Evolutionary conservation across 1,139 yeast species (phyloP), one percentile per base, ranked within the genome.

Genomic region (Nakaseomyces uthaithaninus): DNA sequence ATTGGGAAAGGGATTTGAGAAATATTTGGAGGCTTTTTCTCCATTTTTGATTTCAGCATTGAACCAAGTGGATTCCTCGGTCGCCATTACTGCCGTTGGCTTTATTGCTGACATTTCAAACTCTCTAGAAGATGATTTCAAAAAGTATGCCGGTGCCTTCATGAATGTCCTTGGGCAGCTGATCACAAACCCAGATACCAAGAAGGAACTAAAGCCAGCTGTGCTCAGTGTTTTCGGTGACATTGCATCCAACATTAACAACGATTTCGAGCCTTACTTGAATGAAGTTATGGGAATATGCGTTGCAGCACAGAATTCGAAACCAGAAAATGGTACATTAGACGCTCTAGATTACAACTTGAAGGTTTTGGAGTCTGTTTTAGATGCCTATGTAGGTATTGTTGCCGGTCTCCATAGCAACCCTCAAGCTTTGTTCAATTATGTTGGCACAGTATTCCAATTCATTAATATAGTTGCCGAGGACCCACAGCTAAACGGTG

Each of bases 91-190:
- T 11, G 95, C 97, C 2, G 86, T 91, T 45, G 97, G 98, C 3
- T 73, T 93, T 44, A 89, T 91, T 45, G 96, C 96, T n/a, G 98
- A 91, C 64, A 80, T 91, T 52, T 76, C 94, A n/a, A 94, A 87
- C 57, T 83, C 96, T 1, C 70, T 93, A 41, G 95, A 94, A 24
- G 72, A 71, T 27, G 72, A 71, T 33, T 77, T 89, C 49, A 71
- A 73, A 42, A 84, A 81, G 41, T 89, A 85, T 62, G 76, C 85
- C 52, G 79, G 78, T 48, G 81, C 80, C 4, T 75, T 89, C 54
- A 87, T 91, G 95, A 74, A 74, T 41, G 79, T 82, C 36, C 72
- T 91, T 57, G 89, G 95, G 42, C 70, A 74, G 39, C 75, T 79
- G 52, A 71, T 91, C 48, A 76, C 80, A 44, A 74, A 74, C 51